Conservation (phyloP, 805 yeast species). For the Wickerhamomyces pijperi region DNA sequence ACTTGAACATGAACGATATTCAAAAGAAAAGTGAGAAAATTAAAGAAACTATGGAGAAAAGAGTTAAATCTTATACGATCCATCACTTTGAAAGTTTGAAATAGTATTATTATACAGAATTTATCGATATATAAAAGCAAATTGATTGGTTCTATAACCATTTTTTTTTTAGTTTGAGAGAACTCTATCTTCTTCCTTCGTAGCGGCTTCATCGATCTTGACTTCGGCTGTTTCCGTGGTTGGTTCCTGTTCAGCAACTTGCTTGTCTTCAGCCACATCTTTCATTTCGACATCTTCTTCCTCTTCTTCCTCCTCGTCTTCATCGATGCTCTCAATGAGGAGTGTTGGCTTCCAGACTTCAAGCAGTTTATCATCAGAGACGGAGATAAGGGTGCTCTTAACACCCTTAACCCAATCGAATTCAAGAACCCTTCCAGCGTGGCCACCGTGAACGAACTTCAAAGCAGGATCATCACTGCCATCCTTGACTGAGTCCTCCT, state of each 20-base stretch:
- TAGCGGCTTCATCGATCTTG: conserved; percentile 1
- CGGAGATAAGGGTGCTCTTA: conserved; percentile 48
- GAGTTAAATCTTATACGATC: conserved; percentile 28
- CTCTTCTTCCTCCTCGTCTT: conserved; percentile 22
- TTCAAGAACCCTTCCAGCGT: conserved; percentile 58
- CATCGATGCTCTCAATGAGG: conserved; percentile 28
- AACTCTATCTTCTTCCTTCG: too few relatives aligned
- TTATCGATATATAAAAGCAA: too few relatives aligned
- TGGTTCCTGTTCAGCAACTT: background rate
- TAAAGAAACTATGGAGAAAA: conserved; percentile 18
- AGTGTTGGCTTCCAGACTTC: conserved; percentile 56
- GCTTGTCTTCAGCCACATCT: background rate
- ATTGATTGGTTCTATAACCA: too few relatives aligned
- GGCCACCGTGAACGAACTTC: conserved; percentile 79
- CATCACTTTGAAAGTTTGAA: conserved; percentile 22
- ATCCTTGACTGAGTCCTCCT: conserved; percentile 40
- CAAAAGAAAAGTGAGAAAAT: conserved; percentile 12
- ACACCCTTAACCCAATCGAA: conserved; percentile 56
- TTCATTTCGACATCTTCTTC: background rate
- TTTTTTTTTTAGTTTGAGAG: too few relatives aligned
- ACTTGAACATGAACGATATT: conserved; percentile 20
- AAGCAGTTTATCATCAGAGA: conserved; percentile 65
- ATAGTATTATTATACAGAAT: too few relatives aligned
- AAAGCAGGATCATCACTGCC: conserved; percentile 67
- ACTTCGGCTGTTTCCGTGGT: background rate